phyloP scores from a whole-genome alignment of 148 eudicot species.

The Gaultheria prostrata region DNA sequence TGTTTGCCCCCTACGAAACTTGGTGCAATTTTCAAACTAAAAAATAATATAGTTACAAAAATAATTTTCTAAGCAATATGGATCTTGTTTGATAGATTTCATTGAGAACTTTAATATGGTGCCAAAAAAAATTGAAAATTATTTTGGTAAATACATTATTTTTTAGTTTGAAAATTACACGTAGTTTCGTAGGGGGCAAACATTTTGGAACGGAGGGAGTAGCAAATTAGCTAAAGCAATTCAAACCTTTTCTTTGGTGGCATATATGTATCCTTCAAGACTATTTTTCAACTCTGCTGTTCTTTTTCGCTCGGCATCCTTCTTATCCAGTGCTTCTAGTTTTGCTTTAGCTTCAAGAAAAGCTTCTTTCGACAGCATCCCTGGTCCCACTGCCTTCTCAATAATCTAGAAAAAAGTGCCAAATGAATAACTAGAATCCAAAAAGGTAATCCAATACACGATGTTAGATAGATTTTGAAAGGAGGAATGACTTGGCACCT shows the following conservation, averaged over 20 bases:
- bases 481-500: slow-evolving; percentile 39
- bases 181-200: no score
- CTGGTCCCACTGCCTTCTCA: slow-evolving; percentile 75
- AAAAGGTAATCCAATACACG: not conserved
- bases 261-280: slow-evolving; percentile 84
- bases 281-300: slow-evolving; percentile 90
- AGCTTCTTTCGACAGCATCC: slow-evolving; percentile 64
- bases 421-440: not conserved
- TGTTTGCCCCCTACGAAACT: no score
- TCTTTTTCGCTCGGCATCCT: slow-evolving; percentile 84
- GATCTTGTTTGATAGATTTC: no score
- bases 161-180: no score
- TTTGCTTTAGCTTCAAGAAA: slow-evolving; percentile 60
- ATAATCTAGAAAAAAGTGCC: slow-evolving; percentile 42
- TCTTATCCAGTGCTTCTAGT: slow-evolving; percentile 70
- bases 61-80: no score
- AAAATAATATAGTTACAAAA: no score
- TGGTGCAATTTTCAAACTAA: no score
- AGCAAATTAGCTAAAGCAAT: slow-evolving; percentile 11
- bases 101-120: no score
- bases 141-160: no score
- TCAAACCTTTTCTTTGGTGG: slow-evolving; percentile 79
- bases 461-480: not conserved
- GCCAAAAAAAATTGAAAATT: no score
- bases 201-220: no score